Conservation (phyloP, 2,329 filamentous ascomycete genomes). For the Diaporthe vaccinii region DNA sequence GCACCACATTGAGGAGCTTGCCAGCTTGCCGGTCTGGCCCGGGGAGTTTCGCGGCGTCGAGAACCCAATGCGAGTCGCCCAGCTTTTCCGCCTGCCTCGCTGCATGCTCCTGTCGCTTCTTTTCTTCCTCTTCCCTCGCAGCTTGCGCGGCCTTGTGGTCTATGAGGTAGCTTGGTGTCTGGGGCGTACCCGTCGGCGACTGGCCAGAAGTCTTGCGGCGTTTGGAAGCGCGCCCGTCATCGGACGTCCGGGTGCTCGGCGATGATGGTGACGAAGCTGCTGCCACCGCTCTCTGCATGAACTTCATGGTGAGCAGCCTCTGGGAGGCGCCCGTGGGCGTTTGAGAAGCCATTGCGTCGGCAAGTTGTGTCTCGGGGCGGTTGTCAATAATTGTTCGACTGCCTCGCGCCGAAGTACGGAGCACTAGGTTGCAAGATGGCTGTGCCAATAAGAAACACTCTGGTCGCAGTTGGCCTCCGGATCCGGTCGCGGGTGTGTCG, state of each 20-base stretch:
- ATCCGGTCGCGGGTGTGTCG: background rate
- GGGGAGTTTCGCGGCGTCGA: conserved; percentile 62
- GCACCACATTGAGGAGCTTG: conserved; percentile 69
- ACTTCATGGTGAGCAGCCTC: conserved; percentile 93
- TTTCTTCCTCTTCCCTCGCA: conserved; percentile 76
- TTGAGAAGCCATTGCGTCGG: conserved; percentile 59
- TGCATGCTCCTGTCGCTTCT: conserved; percentile 71
- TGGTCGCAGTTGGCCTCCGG: too few relatives aligned
- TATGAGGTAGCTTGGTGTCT: conserved; percentile 56
- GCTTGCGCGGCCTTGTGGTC: conserved; percentile 73
- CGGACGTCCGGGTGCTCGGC: conserved; percentile 57
- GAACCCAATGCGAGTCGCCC: conserved; percentile 82
- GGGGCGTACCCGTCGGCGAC: conserved; percentile 47
- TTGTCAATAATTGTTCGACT: background rate
- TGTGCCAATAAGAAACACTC: background rate
- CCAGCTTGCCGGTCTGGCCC: conserved; percentile 41
- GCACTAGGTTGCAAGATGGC: too few relatives aligned
- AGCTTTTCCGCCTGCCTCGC: conserved; percentile 72
- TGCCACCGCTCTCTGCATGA: conserved; percentile 90
- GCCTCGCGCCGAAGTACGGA: background rate
- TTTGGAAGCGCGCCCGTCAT: conserved; percentile 70
- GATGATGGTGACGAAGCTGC: conserved; percentile 67
- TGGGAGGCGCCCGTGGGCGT: conserved; percentile 82
- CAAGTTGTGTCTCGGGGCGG: conserved; percentile 3
- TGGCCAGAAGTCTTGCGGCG: conserved; percentile 67